These are phyloP conservation scores for Pseudoturritis turrita DNA, from an alignment of 345 rosid species.

Conservation along the genomic window DNA sequence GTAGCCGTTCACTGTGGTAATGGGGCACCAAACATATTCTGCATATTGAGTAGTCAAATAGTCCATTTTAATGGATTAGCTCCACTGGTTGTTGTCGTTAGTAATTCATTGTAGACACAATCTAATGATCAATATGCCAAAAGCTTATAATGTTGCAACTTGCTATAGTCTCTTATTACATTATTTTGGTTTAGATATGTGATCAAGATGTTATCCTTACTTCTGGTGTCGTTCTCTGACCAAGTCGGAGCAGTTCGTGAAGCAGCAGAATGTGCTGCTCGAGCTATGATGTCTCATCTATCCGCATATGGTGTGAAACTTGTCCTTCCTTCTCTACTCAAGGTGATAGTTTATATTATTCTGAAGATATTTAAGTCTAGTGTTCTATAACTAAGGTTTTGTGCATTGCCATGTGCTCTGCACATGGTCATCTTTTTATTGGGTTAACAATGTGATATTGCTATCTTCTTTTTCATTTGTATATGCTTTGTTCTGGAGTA, in stretches of 20 bases:
- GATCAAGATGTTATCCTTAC: slow-evolving; percentile 87
- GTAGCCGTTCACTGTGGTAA: not conserved
- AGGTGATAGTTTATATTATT: slow-evolving; percentile 44
- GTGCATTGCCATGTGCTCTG: not conserved
- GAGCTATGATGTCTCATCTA: slow-evolving; percentile 98
- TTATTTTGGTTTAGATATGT: slow-evolving; percentile 61
- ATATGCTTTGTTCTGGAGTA: not conserved
- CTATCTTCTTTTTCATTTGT: not conserved
- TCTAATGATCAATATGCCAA: not conserved
- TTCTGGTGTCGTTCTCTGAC: slow-evolving; percentile 93
- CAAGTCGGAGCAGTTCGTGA: slow-evolving; percentile 98
- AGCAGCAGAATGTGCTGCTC: slow-evolving; percentile 98
- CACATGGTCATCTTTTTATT: slow-evolving; percentile 1
- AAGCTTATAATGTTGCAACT: slow-evolving; percentile 2
- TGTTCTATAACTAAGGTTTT: not conserved
- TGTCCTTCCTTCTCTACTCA: slow-evolving; percentile 89
- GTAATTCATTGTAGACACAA: not conserved
- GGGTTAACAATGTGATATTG: not conserved
- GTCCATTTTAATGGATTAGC: not conserved
- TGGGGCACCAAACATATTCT: not conserved
- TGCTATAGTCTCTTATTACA: not conserved
- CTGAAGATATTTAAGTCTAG: not conserved
- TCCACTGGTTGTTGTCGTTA: not conserved
- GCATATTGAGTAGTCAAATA: not conserved
- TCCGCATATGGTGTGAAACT: slow-evolving; percentile 90